Conservation (phyloP, 2,329 filamentous ascomycete genomes). For the Macroventuria anomochaeta region DNA sequence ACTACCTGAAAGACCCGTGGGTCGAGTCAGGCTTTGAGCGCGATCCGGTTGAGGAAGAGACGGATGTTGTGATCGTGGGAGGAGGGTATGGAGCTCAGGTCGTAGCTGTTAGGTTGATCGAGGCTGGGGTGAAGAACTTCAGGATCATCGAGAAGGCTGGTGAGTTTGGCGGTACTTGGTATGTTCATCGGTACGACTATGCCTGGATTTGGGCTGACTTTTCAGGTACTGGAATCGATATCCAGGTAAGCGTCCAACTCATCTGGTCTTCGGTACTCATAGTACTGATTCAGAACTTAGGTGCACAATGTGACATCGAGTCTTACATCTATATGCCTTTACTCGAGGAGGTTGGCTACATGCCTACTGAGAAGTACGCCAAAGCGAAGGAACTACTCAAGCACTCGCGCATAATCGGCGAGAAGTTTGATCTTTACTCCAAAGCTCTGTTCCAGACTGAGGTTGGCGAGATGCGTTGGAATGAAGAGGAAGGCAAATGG, state of each 20-base stretch:
- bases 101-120: slow-evolving; percentile 50
- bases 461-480: slow-evolving; percentile 55
- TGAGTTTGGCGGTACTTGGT: slow-evolving; percentile 58
- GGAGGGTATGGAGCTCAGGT: slow-evolving; percentile 55
- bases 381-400: slow-evolving; percentile 55
- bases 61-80: slow-evolving; percentile 49
- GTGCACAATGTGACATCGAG: slow-evolving; percentile 38
- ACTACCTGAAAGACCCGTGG: slow-evolving; percentile 40
- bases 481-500: slow-evolving; percentile 49
- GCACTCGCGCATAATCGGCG: slow-evolving; percentile 55
- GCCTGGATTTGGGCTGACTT: not conserved
- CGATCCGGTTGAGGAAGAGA: slow-evolving; percentile 37
- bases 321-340: slow-evolving; percentile 42
- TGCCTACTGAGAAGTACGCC: slow-evolving; percentile 60
- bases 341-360: slow-evolving; percentile 50
- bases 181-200: slow-evolving; percentile 1
- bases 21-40: slow-evolving; percentile 33
- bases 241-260: slow-evolving; percentile 11
- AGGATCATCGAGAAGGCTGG: slow-evolving; percentile 55
- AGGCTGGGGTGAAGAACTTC: slow-evolving; percentile 50
- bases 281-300: not conserved
- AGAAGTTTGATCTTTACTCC: slow-evolving; percentile 52
- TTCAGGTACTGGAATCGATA: slow-evolving; percentile 53
- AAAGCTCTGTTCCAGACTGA: slow-evolving; percentile 58
- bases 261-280: not conserved